Base-by-base conservation (phyloP, 352 stramenopile species). In the Phytophthora sojae region DNA sequence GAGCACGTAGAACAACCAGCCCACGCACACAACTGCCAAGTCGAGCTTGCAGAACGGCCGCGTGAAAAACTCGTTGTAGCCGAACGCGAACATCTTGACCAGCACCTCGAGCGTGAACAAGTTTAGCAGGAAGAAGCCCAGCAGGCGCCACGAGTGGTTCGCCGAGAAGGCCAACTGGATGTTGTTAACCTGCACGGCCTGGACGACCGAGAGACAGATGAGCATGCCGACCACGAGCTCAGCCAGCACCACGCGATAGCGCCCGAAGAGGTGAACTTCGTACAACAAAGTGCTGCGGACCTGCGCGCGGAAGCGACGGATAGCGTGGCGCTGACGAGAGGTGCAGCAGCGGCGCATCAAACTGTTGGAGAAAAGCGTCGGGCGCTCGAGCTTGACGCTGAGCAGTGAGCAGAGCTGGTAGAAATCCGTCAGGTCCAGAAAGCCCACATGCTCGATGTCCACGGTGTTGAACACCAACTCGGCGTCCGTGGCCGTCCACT, bases 121-220 rank as follows among this genome's bases (percentile, higher is more conserved):
- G 21, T 83, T 83, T 6, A 95, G 59, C 50, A 95, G 61, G 26
- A 81, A 78, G 47, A 94, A 86, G 7, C 88, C 88, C 7, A 94
- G 72, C 26, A 94, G 61, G 3, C 88, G 86, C 88, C 88, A 95
- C 29, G 79, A 88, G 9, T 76, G 77, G 65, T 95, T 92, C 17
- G 84, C 79, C 0, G 85, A 92, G 57, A 94, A 94, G 29, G 88
- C 88, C 7, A 94, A 56, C 37, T 85, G 56, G 50, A 94, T 92
- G 63, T 94, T 92, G 82, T 95, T 95, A 6, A 95, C 88, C 57
- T 95, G 88, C 23, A 93, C 79, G 21, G 88, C 85, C 55, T 95
- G 88, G 15, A 94, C 73, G 45, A 95, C 85, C 6, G 85, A 93
- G 6, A 94, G 73, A 60, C 85, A 90, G 65, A 95, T 94, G 26